Evolutionary conservation across 371 early-diverging fungal genomes (phyloP).

Genomic region (Coemansia sp.): DNA sequence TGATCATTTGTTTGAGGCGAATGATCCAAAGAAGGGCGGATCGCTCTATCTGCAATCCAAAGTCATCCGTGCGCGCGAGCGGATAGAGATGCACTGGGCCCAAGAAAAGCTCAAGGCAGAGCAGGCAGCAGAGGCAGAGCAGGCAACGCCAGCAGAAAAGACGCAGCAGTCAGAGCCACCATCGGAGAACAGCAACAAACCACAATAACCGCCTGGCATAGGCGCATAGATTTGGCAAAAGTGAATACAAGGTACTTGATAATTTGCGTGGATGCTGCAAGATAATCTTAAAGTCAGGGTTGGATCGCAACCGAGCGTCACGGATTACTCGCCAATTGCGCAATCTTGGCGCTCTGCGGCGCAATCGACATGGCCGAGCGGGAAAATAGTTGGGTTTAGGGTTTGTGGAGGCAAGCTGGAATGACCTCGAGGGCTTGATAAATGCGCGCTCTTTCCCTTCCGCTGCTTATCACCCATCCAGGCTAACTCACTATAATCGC

Average conservation of each 20-base stretch:
- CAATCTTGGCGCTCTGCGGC: too few relatives aligned
- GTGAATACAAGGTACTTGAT: neutral
- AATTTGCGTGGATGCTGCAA: neutral
- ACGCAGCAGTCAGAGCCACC: neutral
- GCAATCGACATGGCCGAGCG: too few relatives aligned
- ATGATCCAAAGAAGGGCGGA: constrained; percentile 85
- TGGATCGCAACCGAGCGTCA: too few relatives aligned
- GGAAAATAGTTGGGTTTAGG: neutral
- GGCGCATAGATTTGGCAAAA: neutral
- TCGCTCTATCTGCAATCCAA: constrained; percentile 95
- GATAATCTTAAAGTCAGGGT: too few relatives aligned
- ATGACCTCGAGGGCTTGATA: neutral
- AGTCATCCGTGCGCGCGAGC: constrained; percentile 89
- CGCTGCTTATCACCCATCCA: neutral
- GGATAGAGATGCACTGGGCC: constrained; percentile 84
- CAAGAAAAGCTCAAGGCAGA: constrained; percentile 51
- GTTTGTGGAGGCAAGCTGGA: neutral
- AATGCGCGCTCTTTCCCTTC: neutral
- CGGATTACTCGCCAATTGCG: too few relatives aligned
- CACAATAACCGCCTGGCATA: neutral
- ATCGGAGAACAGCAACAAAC: neutral
- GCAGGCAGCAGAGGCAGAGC: constrained; percentile 25
- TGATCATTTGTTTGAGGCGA: constrained; percentile 84
- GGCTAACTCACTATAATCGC: neutral
- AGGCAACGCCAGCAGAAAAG: constrained; percentile 8